Evolutionary conservation across 2,329 filamentous ascomycete species (phyloP).

Genomic region (Hypoxylon sp.): DNA sequence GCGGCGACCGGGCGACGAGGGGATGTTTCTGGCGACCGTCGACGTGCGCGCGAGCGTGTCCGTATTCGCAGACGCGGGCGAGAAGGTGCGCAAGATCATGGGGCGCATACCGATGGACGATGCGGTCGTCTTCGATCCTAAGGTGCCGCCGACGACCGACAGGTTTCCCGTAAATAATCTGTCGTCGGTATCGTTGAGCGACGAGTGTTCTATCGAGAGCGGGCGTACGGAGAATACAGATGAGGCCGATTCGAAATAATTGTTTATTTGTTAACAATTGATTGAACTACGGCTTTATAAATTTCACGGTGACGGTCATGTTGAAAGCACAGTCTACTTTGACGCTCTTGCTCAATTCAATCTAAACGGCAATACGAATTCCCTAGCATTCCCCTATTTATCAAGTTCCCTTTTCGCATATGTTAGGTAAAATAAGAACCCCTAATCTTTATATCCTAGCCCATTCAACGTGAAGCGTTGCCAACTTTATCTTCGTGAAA

Average conservation of each 20-base stretch:
- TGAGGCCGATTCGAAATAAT: slow-evolving; percentile 2
- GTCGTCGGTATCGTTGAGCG: slow-evolving; percentile 9
- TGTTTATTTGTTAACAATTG: neutral
- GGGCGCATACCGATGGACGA: slow-evolving; percentile 21
- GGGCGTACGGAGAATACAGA: slow-evolving; percentile 1
- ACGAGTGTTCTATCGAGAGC: slow-evolving; percentile 21
- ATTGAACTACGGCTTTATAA: neutral
- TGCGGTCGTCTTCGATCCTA: slow-evolving; percentile 22
- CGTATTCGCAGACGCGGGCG: slow-evolving; percentile 9
- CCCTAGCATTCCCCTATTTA: neutral
- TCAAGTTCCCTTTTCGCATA: neutral
- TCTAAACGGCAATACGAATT: neutral
- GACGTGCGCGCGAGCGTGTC: slow-evolving; percentile 15
- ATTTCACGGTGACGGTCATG: neutral
- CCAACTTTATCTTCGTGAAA: neutral
- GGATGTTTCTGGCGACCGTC: slow-evolving; percentile 14
- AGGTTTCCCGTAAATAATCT: slow-evolving; percentile 15
- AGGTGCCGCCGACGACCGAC: slow-evolving; percentile 24
- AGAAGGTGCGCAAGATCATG: slow-evolving; percentile 16
- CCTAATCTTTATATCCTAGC: neutral
- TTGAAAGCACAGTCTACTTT: neutral
- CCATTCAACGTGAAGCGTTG: neutral
- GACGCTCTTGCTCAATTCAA: neutral
- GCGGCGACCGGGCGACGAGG: slow-evolving; percentile 1
- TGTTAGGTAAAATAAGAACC: neutral